These are phyloP conservation scores for Scopulariopsis brevicaulis DNA, from an alignment of 2,329 filamentous ascomycete species.

Conservation along the genomic window DNA sequence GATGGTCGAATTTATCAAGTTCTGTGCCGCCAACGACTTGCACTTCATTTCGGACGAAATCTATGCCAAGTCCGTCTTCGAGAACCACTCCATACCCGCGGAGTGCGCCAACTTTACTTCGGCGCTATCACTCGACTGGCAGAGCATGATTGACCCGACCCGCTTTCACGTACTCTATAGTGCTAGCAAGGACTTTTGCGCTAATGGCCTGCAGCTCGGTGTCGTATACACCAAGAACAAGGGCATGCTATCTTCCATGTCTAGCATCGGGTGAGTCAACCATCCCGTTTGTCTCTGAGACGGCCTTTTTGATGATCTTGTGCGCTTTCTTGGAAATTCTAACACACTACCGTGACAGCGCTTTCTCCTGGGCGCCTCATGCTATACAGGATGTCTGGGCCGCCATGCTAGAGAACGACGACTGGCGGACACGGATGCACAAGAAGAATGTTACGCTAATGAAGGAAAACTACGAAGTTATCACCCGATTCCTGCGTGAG, in stretches of 20 bases:
- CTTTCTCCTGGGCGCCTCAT: conserved; percentile 5
- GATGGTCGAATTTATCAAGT: conserved; percentile 17
- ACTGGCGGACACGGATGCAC: conserved; percentile 1
- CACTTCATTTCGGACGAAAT: conserved; percentile 36
- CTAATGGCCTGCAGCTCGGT: conserved; percentile 29
- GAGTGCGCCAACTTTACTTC: conserved; percentile 19
- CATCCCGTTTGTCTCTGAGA: neutral
- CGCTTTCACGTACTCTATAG: conserved; percentile 27
- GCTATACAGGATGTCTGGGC: conserved; percentile 7
- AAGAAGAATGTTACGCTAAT: conserved; percentile 4
- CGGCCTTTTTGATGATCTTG: neutral
- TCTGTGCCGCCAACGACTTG: conserved; percentile 27
- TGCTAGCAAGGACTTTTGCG: conserved; percentile 25
- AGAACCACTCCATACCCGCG: conserved; percentile 17
- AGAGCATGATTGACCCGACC: conserved; percentile 21
- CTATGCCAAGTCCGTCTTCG: conserved; percentile 30
- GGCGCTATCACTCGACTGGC: conserved; percentile 16
- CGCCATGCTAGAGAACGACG: conserved; percentile 7
- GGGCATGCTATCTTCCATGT: conserved; percentile 1
- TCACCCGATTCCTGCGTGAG: neutral
- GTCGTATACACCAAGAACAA: conserved; percentile 12
- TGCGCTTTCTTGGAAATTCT: neutral
- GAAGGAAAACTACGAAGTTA: neutral
- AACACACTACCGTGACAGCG: neutral
- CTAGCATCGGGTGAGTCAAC: conserved; percentile 5